Evolutionary conservation across 352 stramenopile genomes (phyloP).

Genomic region (Phytophthora ohioensis): DNA sequence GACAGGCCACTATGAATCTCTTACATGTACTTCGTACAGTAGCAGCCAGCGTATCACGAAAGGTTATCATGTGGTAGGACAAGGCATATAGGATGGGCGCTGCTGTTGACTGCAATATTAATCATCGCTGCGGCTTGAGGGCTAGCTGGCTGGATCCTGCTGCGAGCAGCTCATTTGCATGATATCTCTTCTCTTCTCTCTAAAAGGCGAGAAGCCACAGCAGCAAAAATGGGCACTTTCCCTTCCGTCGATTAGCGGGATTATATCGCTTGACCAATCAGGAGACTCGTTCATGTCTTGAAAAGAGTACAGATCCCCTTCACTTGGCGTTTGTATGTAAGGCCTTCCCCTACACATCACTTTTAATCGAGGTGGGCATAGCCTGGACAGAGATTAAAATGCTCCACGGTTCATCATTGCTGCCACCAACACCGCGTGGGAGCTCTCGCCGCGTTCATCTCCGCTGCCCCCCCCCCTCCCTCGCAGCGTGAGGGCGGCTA

Average conservation of each 20-base stretch:
- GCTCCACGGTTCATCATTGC: background rate
- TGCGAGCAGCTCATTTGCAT: too few relatives aligned
- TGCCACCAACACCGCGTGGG: conserved; percentile 1
- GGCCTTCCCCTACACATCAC: conserved; percentile 1
- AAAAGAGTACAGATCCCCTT: background rate
- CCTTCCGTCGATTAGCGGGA: too few relatives aligned
- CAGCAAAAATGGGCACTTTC: too few relatives aligned
- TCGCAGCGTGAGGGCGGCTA: conserved; percentile 23
- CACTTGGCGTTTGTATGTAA: conserved; percentile 11
- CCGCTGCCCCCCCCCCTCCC: conserved; percentile 3
- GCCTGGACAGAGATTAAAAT: conserved; percentile 31
- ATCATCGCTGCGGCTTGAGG: too few relatives aligned
- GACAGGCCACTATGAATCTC: background rate
- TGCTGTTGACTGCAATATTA: too few relatives aligned
- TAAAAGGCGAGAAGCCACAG: too few relatives aligned
- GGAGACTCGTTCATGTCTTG: background rate
- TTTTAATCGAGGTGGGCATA: conserved; percentile 32
- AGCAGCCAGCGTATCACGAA: background rate
- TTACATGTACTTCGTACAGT: too few relatives aligned
- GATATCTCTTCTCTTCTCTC: too few relatives aligned
- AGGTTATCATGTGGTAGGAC: background rate
- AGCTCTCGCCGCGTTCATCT: conserved; percentile 12
- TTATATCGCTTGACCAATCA: too few relatives aligned
- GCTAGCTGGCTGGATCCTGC: too few relatives aligned
- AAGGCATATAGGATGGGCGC: too few relatives aligned